These are phyloP conservation scores for Pseudognaphalium luteoalbum DNA, from an alignment of 129 eudicot genomes.

Conservation along the genomic window DNA sequence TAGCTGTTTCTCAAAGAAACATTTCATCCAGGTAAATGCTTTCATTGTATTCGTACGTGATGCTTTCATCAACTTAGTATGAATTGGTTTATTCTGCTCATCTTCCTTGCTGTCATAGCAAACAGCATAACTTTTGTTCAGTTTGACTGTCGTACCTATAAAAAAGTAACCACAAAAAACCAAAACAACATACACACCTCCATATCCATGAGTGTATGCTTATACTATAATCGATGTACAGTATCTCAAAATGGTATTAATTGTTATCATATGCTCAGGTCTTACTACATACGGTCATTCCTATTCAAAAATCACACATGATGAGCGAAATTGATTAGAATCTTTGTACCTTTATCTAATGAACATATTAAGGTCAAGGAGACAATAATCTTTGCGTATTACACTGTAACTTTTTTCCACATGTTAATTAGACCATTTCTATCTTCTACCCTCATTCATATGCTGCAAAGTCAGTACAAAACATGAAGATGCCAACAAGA, in stretches of 20 bases:
- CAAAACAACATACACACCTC: neutral
- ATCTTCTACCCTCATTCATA: neutral
- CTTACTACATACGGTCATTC: neutral
- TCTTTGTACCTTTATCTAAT: neutral
- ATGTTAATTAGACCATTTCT: no score
- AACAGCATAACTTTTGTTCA: no score
- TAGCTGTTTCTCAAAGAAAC: no score
- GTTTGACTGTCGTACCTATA: no score
- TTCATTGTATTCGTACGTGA: no score
- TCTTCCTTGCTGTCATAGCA: no score
- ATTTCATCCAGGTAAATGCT: no score
- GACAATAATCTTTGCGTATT: no score
- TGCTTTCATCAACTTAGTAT: no score
- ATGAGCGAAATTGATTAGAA: neutral
- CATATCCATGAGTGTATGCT: neutral
- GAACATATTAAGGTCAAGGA: neutral
- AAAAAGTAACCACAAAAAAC: neutral
- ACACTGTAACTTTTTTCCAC: neutral
- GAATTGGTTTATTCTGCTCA: no score
- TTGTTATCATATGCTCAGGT: neutral
- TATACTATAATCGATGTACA: neutral
- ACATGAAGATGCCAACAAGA: neutral
- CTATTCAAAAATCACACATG: neutral
- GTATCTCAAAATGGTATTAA: neutral
- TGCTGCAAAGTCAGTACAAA: no score